Base-by-base conservation (phyloP, 768 basidiomycete genomes). In the Agaricus blazei region DNA sequence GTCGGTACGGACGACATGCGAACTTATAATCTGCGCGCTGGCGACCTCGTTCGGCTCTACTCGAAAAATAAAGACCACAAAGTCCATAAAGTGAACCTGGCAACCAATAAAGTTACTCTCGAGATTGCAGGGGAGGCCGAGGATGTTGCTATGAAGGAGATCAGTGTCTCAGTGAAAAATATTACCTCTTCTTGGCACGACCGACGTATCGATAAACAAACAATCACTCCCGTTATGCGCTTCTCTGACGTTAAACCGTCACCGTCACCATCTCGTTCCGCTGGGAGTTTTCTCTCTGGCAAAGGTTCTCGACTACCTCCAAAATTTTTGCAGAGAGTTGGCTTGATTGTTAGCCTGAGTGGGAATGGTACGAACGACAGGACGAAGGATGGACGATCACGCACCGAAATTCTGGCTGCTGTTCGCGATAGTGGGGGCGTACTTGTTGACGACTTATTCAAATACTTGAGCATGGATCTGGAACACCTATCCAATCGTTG, bases 381-480 rank as follows among this genome's bases (percentile, higher is more conserved):
- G 60, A 72, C 74, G 37, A 83, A 77, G 60, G 75, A 76, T 3
- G 63, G 60, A 3, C 48, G 48, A n/a, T 50, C 47, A 44, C 54
- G 54, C 23, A 49, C 54, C 1, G 54, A 56, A 27, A 64, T 82
- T 23, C 67, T 75, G 60, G 63, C 58, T 8, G 67, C 68, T 3
- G 80, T 88, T 60, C 76, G 70, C 60, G 65, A 64, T 6, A 67
- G 73, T 6, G 87, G 85, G 1, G 88, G 85, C 3, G 63, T 68
- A 4, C 73, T 88, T 11, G 65, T 88, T 28, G 83, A 85, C 36
- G 86, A 90, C 59, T 81, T 87, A 76, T 67, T 74, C 11, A 72
- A 69, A 28, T 66, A 89, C 36, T 71, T 89, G 56, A 62, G 64
- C 29, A 75, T 88, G 77, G 76, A 80, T 24, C 87, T 56, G 6